Conservation (phyloP, 2,329 filamentous ascomycete species). For the Fusarium sp. region DNA sequence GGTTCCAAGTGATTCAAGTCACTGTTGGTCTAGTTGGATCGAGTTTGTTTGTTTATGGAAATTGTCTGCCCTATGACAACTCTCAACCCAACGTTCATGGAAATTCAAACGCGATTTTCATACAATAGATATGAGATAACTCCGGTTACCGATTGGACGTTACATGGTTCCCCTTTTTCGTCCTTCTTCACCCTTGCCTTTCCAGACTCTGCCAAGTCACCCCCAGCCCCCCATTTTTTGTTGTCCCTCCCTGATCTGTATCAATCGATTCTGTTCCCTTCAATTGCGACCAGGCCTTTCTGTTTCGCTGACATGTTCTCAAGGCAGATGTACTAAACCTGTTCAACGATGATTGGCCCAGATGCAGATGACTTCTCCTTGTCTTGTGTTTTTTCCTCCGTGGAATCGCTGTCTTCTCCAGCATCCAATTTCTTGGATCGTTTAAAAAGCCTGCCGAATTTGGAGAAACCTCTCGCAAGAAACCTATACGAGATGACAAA, state of each 20-base stretch:
- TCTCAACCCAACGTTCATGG: background rate
- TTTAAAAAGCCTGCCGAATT: background rate
- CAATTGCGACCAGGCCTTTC: background rate
- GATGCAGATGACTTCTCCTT: background rate
- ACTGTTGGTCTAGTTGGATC: background rate
- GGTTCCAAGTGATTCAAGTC: background rate
- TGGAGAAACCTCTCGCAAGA: background rate
- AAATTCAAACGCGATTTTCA: background rate
- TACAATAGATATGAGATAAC: background rate
- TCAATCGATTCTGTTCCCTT: background rate
- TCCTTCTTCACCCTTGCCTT: background rate
- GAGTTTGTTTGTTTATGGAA: background rate
- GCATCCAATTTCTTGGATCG: background rate
- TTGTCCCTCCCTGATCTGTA: background rate
- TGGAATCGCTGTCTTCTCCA: background rate
- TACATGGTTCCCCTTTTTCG: background rate
- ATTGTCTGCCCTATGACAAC: background rate
- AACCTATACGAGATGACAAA: conserved; percentile 5
- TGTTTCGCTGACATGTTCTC: background rate
- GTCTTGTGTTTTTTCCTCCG: background rate
- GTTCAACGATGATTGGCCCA: background rate
- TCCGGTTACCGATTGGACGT: background rate
- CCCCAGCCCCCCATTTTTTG: background rate
- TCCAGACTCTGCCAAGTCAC: background rate
- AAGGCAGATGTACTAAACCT: background rate